Conservation (phyloP, 2,329 filamentous ascomycete genomes). For the Claviceps sorghi region DNA sequence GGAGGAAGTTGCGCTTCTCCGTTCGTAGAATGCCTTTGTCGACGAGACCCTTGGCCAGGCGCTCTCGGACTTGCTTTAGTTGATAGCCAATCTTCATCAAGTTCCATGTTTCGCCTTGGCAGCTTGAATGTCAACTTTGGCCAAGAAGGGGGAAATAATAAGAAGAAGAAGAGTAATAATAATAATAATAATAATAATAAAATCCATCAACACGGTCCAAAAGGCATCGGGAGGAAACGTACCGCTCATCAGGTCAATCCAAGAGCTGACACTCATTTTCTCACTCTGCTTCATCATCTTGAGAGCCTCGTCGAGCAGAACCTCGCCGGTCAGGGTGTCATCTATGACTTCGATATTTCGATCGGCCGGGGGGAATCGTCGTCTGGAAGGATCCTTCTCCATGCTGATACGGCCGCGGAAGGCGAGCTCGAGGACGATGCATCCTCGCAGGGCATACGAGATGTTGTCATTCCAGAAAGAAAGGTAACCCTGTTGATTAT, state of each 20-base stretch:
- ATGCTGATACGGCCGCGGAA: conserved; percentile 94
- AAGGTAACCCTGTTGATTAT: conserved; percentile 61
- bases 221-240: conserved; percentile 17
- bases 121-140: conserved; percentile 3
- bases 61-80: conserved; percentile 96
- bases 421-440: conserved; percentile 94
- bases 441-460: conserved; percentile 90
- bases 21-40: conserved; percentile 98
- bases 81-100: conserved; percentile 99
- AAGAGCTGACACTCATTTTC: conserved; percentile 98
- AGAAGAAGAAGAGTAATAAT: too few relatives aligned
- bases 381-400: conserved; percentile 87
- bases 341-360: conserved; percentile 94
- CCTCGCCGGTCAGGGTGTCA: conserved; percentile 90
- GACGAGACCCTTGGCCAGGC: conserved; percentile 89
- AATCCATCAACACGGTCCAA: background rate
- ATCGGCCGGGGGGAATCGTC: conserved; percentile 85
- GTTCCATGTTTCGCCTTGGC: conserved; percentile 91
- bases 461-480: conserved; percentile 99
- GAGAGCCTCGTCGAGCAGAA: conserved; percentile 88
- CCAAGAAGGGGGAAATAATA: too few relatives aligned
- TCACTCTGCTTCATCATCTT: conserved; percentile 99
- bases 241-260: conserved; percentile 99
- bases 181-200: background rate
- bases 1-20: conserved; percentile 97